Evolutionary conservation across 805 yeast genomes (phyloP), one percentile per base, ranked within the genome.

Genomic region (Debaryomyces hansenii): DNA sequence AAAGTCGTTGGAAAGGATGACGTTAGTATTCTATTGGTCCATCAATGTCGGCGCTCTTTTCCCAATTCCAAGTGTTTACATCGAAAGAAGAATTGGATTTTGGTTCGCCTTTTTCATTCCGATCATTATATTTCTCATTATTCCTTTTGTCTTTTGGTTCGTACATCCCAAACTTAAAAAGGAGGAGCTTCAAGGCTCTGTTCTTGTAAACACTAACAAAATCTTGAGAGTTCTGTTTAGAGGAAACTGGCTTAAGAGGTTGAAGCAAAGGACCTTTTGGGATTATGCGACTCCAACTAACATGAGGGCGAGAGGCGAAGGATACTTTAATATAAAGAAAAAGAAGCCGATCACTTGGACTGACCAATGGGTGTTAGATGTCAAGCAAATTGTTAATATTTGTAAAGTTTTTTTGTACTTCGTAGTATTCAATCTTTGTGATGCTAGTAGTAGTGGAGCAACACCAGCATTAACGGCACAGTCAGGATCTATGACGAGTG

Each of bases 101-200:
- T 79, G 82, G 81, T 65, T 77, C 40, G 83, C 82, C 4, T 79
- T 70, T 63, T 69, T 79, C 52, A 66, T 75, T 34, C 83, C 83
- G 36, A 62, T 60, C 33, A 50, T 64, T 38, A 45, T 66, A 29
- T 66, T 65, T 52, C 52, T 67, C 46, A 37, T 66, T 33, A 56
- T 69, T 43, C 73, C 74, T 14, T 18, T 59, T 31, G 58, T 67
- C 29, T 61, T 68, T 48, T 43, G 57, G 33, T 54, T 48, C 39
- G 59, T 68, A 47, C 58, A 59, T 33, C 67, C 63, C 20, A 53
- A 54, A 40, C 59, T 77, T 40, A 56, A 57, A 35, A 62, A 57
- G 47, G 67, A 65, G 31, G 52, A 52, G 39, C 72, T 77, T 16
- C 54, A 68, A 42, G 82, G 81, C 37, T 78, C 84, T 4, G 69